Conservation (phyloP, 108 stramenopile genomes). For the Skeletonema potamos region DNA sequence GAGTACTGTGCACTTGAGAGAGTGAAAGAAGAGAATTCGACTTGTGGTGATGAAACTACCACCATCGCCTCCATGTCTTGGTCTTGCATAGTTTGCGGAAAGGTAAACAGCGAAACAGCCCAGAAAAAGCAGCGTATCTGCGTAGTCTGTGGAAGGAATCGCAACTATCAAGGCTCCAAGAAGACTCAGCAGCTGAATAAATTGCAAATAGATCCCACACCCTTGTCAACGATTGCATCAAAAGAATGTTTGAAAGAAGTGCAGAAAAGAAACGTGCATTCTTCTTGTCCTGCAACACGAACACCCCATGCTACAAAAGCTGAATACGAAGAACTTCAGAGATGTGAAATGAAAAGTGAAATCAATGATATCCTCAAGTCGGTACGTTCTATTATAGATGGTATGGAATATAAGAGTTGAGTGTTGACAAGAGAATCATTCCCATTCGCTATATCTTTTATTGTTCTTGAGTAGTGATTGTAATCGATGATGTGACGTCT, state of each 20-base stretch:
- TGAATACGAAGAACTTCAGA: constrained; percentile 13
- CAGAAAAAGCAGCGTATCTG: constrained; percentile 7
- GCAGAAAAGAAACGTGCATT: not conserved
- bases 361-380: constrained; percentile 8
- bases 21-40: not conserved
- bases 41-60: not conserved
- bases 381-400: not conserved
- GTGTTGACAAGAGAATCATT: not conserved
- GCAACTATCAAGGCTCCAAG: constrained; percentile 4
- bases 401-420: not conserved
- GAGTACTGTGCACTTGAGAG: constrained; percentile 8
- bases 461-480: not conserved
- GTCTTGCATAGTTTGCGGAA: constrained; percentile 23
- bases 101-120: constrained; percentile 1
- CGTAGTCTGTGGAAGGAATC: constrained; percentile 4
- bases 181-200: constrained; percentile 2
- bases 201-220: constrained; percentile 14
- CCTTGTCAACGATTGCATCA: constrained; percentile 6
- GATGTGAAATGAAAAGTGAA: constrained; percentile 15
- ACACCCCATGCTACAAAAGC: not conserved
- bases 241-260: constrained; percentile 4
- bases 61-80: not conserved
- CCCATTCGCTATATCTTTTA: not conserved
- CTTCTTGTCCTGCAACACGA: not conserved
- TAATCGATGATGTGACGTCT: not conserved